These are phyloP conservation scores for Amphibolis antarctica DNA, from an alignment of 106 monocot genomes.

Conservation along the genomic window DNA sequence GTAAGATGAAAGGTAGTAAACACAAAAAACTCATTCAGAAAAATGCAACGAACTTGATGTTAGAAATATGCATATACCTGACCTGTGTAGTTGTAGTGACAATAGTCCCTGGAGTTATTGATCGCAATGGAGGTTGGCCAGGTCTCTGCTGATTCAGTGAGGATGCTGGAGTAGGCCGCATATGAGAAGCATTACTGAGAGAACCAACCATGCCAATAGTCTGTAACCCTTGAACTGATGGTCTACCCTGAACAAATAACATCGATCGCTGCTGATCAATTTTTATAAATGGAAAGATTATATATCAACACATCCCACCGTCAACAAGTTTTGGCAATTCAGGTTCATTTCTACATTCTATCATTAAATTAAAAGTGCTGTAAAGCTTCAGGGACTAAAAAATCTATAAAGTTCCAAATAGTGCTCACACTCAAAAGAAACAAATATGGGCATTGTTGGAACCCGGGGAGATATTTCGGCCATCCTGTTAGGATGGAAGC, in stretches of 20 bases:
- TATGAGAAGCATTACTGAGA: conserved; percentile 28
- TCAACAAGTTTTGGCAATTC: too few species aligned
- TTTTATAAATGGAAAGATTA: background rate
- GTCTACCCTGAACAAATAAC: conserved; percentile 30
- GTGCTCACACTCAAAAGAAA: too few species aligned
- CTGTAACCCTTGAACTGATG: conserved; percentile 42
- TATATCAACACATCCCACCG: background rate
- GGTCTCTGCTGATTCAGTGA: conserved; percentile 38
- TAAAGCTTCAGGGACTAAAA: too few species aligned
- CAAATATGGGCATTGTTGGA: too few species aligned
- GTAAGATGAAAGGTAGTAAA: too few species aligned
- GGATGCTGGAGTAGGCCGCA: conserved; percentile 29
- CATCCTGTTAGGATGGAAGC: too few species aligned
- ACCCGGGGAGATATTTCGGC: too few species aligned
- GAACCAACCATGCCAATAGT: conserved; percentile 55
- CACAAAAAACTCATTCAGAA: too few species aligned
- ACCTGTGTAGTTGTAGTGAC: conserved; percentile 28
- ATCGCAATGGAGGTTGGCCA: conserved; percentile 28
- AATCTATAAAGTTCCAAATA: too few species aligned
- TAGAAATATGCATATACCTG: background rate
- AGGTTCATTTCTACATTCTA: too few species aligned
- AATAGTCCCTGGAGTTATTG: conserved; percentile 26
- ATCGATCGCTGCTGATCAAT: background rate
- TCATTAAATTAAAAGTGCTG: too few species aligned
- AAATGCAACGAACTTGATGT: conserved; percentile 6